Evolutionary conservation across 176 grass and related monocot genomes (phyloP).

Genomic region (Triticum aestivum): DNA sequence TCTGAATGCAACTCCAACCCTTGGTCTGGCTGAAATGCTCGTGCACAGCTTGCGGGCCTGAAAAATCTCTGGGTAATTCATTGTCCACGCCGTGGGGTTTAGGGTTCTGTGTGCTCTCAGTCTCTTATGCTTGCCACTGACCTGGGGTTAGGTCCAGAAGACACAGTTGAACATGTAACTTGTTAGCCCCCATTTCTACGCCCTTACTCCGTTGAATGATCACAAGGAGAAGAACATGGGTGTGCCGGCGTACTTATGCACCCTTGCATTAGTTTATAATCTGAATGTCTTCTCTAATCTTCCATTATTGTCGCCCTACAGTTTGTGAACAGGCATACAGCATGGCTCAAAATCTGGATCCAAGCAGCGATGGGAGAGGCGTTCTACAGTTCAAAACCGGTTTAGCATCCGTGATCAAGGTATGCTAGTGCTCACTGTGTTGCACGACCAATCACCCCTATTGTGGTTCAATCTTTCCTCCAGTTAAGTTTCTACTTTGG

Average conservation of each 20-base stretch:
- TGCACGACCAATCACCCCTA: background rate
- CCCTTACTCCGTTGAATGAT: background rate
- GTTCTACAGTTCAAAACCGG: constrained; percentile 93
- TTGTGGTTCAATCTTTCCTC: background rate
- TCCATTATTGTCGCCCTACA: background rate
- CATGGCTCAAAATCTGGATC: constrained; percentile 86
- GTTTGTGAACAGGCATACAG: constrained; percentile 84
- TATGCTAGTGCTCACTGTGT: constrained; percentile 25
- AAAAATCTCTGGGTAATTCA: background rate
- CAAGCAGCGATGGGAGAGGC: constrained; percentile 68
- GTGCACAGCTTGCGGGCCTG: background rate
- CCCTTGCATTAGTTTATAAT: background rate
- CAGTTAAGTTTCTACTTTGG: background rate
- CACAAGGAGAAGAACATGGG: background rate
- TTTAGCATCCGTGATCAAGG: constrained; percentile 82
- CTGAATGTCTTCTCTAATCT: background rate
- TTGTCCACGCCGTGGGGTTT: background rate
- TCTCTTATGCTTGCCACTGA: background rate
- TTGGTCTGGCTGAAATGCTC: background rate
- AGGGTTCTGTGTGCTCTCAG: background rate
- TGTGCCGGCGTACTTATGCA: background rate
- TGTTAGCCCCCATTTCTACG: background rate
- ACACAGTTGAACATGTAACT: background rate
- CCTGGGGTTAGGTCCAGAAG: background rate
- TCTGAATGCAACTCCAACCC: background rate